Conservation (phyloP, 1,284 basidiomycete species). For the Ustilago xerochloae region DNA sequence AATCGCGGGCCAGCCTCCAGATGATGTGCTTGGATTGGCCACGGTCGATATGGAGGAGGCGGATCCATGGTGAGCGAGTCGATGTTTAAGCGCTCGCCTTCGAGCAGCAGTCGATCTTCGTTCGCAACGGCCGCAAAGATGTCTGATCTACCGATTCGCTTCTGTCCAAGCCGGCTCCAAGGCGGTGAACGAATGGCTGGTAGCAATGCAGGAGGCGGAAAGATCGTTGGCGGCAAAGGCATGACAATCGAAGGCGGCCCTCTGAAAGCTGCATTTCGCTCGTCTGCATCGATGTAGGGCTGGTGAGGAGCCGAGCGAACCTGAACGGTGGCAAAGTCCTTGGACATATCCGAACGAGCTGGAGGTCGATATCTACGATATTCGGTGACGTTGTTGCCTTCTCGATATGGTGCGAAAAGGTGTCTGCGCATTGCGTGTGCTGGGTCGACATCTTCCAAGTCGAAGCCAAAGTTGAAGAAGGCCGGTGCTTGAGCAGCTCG, state of each 20-base stretch:
- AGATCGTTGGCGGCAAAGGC: slow-evolving; percentile 37
- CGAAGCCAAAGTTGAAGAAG: slow-evolving; percentile 33
- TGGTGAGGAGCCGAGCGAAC: slow-evolving; percentile 13
- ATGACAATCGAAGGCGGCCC: slow-evolving; percentile 7
- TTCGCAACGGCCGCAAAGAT: slow-evolving; percentile 28
- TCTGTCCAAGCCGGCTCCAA: slow-evolving; percentile 16
- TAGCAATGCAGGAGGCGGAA: slow-evolving; percentile 48
- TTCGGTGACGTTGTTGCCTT: too few species aligned
- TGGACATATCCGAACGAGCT: neutral
- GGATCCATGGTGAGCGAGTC: slow-evolving; percentile 47
- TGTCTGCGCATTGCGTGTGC: slow-evolving; percentile 3
- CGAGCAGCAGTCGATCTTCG: slow-evolving; percentile 21
- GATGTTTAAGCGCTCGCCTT: slow-evolving; percentile 31
- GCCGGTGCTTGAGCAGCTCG: slow-evolving; percentile 17
- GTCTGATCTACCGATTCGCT: slow-evolving; percentile 26
- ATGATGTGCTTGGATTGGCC: slow-evolving; percentile 32
- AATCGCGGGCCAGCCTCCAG: slow-evolving; percentile 20
- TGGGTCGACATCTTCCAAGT: slow-evolving; percentile 27
- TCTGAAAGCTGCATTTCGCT: slow-evolving; percentile 20
- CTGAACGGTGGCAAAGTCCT: slow-evolving; percentile 11
- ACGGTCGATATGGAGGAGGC: slow-evolving; percentile 46
- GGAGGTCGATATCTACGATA: too few species aligned
- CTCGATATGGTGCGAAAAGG: slow-evolving; percentile 10
- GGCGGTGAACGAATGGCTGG: slow-evolving; percentile 34
- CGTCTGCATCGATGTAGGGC: slow-evolving; percentile 19